Evolutionary conservation across 805 yeast genomes (phyloP), one percentile per base, ranked within the genome.

Genomic region (Myxozyma mucilagina): DNA sequence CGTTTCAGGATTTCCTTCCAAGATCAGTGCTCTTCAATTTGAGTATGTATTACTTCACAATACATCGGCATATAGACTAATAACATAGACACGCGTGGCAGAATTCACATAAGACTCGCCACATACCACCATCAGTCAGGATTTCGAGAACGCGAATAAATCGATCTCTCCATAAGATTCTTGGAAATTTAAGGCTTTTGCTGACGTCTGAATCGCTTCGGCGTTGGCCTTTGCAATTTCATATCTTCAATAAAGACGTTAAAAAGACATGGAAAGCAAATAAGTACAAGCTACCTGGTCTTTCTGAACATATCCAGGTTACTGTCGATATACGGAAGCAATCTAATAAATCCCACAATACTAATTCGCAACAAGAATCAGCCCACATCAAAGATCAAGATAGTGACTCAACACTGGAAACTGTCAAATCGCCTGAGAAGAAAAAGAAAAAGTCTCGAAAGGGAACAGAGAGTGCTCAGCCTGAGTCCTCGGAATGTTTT

Each of bases 1-100:
- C 1, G 87, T 90, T 0, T 77, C 86, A 68, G 91, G 92, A 1
- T 89, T 90, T 69, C 90, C 90, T 0, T 82, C 84, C 6, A 84
- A 82, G 62, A 77, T 85, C 2, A 73, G 86, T 2, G 96, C 96
- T 0, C 73, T 90, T 54, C 92, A 85, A 72, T 89, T 89, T 72
- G 96, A 90, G 69, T 64, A 62, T 14, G 70, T 53, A 16, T 29
- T 44, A 18, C 47, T 34, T 42, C 32, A 18, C 39, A 10, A 3
- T 20, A 20, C 47, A 14, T 43, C 43, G 9, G 29, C 11, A 32
- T 45, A 32, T 43, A n/a, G 18, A 3, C 52, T n/a, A 48, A 13
- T 14, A 16, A 24, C 14, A 45, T 20, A 68, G 69, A 53, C 91
- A 87, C 73, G 92, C 96, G 1, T 86, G 89, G 83, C 96, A 89